A percentile compares a stretch with the other conserved stretches of the same genome.
These are phyloP conservation scores for Geotrichum macrosporum DNA, from an alignment of 1,139 yeast species.

Conservation along the genomic window DNA sequence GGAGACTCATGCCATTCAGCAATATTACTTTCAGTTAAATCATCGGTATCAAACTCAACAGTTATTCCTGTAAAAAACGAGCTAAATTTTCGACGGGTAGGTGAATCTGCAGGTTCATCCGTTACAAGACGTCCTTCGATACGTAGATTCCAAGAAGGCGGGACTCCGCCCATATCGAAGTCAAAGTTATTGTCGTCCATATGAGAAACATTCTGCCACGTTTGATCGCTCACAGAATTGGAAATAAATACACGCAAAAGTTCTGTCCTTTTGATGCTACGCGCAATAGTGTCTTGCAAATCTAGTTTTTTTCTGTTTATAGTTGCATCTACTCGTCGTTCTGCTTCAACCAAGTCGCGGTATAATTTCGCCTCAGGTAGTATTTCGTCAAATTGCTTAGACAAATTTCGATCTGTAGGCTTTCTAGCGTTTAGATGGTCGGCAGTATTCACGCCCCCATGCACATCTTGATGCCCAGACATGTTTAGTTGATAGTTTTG, in stretches of 20 bases:
- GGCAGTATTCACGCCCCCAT: not conserved
- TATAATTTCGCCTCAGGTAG: conserved; percentile 74
- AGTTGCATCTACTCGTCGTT: conserved; percentile 71
- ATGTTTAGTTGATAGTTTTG: not conserved
- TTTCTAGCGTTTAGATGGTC: conserved; percentile 31
- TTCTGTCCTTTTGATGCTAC: conserved; percentile 45
- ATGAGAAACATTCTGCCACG: conserved; percentile 62
- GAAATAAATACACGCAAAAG: conserved; percentile 76
- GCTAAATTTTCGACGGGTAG: conserved; percentile 59
- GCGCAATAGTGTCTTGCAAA: conserved; percentile 62
- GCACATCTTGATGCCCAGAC: not conserved
- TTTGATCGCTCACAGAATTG: conserved; percentile 79
- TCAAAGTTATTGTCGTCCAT: conserved; percentile 39
- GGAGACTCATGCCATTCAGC: conserved; percentile 65
- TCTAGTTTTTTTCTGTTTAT: conserved; percentile 81
- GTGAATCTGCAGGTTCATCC: conserved; percentile 39
- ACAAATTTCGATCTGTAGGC: conserved; percentile 71
- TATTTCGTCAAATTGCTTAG: conserved; percentile 53
- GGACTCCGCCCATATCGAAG: conserved; percentile 33
- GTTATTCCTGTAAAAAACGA: conserved; percentile 79
- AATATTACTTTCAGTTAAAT: conserved; percentile 37
- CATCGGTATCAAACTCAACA: conserved; percentile 58
- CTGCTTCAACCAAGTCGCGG: conserved; percentile 69
- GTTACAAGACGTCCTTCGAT: conserved; percentile 78
- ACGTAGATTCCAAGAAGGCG: conserved; percentile 75